A percentile compares a stretch with the other conserved stretches of the same genome.
phyloP scores from a whole-genome alignment of 805 yeast genomes.

The Yamadazyma sp. region DNA sequence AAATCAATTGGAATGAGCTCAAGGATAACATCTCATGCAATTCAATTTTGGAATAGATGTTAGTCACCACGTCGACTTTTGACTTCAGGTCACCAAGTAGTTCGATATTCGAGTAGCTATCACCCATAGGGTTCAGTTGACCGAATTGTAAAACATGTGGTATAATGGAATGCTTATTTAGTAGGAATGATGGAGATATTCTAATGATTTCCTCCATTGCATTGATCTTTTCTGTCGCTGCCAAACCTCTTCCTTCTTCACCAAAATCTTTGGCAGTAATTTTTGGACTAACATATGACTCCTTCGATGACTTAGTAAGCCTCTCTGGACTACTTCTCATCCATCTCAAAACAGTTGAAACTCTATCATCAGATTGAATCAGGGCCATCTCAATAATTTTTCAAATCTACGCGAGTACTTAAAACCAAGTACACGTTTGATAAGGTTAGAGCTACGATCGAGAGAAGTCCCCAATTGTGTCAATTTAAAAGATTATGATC shows the following conservation, averaged over 20 bases:
- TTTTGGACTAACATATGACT: slow-evolving; percentile 8
- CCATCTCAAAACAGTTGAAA: slow-evolving; percentile 7
- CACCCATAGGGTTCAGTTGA: slow-evolving; percentile 17
- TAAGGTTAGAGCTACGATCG: background rate
- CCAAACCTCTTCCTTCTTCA: slow-evolving; percentile 59
- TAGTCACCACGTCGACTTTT: slow-evolving; percentile 21
- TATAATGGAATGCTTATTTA: slow-evolving; percentile 54
- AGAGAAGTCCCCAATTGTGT: too few species aligned
- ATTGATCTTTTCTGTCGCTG: slow-evolving; percentile 37
- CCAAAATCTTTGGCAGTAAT: slow-evolving; percentile 3
- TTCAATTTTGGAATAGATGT: slow-evolving; percentile 28
- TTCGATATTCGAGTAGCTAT: slow-evolving; percentile 18
- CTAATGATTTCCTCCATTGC: slow-evolving; percentile 46
- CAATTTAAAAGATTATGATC: background rate
- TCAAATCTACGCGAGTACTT: background rate
- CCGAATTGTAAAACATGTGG: slow-evolving; percentile 44
- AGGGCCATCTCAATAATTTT: background rate
- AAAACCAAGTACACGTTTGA: background rate
- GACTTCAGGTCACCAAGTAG: slow-evolving; percentile 16
- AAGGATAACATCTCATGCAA: slow-evolving; percentile 37
- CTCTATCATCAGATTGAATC: too few species aligned
- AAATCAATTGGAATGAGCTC: slow-evolving; percentile 58
- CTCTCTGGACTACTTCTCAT: slow-evolving; percentile 1
- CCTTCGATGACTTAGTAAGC: background rate
- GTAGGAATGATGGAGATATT: slow-evolving; percentile 55